Conservation (phyloP, 2,329 filamentous ascomycete genomes). For the Cadophora luteo-olivacea region DNA sequence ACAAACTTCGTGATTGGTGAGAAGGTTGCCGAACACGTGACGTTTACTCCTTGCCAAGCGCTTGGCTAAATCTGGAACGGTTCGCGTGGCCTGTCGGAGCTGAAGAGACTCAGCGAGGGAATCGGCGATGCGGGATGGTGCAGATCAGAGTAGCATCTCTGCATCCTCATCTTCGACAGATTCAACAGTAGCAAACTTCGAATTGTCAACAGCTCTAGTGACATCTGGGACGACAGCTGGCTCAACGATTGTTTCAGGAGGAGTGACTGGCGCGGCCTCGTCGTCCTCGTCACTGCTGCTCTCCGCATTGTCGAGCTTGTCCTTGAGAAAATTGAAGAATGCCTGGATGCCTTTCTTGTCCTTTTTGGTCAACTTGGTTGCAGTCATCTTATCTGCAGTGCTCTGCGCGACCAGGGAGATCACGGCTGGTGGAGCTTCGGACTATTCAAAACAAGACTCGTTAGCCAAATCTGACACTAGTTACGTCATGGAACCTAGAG, state of each 20-base stretch:
- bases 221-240: neutral
- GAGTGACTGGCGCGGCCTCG: neutral
- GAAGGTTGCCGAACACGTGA: slow-evolving; percentile 4
- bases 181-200: slow-evolving; percentile 11
- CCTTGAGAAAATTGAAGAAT: slow-evolving; percentile 20
- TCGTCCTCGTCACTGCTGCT: slow-evolving; percentile 14
- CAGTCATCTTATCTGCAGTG: slow-evolving; percentile 31
- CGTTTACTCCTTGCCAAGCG: neutral
- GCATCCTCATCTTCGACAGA: slow-evolving; percentile 11
- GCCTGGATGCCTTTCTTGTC: slow-evolving; percentile 25
- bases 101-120: slow-evolving; percentile 1
- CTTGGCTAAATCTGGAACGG: slow-evolving; percentile 4
- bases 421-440: slow-evolving; percentile 51
- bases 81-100: slow-evolving; percentile 13
- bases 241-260: slow-evolving; percentile 8
- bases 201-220: slow-evolving; percentile 1
- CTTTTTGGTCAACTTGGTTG: slow-evolving; percentile 24
- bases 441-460: slow-evolving; percentile 39
- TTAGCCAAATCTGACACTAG: slow-evolving; percentile 34
- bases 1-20: slow-evolving; percentile 7
- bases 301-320: slow-evolving; percentile 15
- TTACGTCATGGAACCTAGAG: slow-evolving; percentile 38
- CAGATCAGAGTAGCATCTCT: slow-evolving; percentile 14
- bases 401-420: slow-evolving; percentile 46
- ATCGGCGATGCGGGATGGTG: slow-evolving; percentile 1